Evolutionary conservation across 2,329 filamentous ascomycete genomes (phyloP).

Genomic region (Sporothrix variecibatus): DNA sequence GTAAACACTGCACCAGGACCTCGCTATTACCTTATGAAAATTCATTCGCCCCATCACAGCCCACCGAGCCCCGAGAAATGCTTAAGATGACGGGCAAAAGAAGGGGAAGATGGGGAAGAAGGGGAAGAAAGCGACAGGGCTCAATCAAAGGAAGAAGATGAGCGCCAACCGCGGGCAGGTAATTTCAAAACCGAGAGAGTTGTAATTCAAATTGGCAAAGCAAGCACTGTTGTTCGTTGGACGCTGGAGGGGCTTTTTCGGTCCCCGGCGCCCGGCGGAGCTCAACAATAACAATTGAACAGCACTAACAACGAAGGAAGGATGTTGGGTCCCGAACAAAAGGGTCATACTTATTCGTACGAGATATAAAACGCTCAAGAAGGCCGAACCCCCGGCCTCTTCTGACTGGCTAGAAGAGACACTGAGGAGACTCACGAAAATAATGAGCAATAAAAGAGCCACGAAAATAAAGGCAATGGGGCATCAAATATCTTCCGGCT

Average conservation of each 20-base stretch:
- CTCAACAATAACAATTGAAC: neutral
- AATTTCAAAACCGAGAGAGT: constrained; percentile 6
- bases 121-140: neutral
- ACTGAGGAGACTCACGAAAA: constrained; percentile 11
- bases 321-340: neutral
- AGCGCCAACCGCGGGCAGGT: constrained; percentile 18
- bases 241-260: neutral
- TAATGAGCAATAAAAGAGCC: neutral
- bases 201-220: neutral
- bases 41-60: neutral
- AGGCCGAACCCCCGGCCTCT: neutral
- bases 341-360: neutral
- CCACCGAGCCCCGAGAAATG: constrained; percentile 10
- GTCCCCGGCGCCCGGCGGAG: neutral
- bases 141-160: neutral
- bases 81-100: neutral
- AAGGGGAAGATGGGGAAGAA: neutral
- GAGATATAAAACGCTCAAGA: neutral
- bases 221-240: neutral
- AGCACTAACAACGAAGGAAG: neutral
- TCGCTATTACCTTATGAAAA: constrained; percentile 26
- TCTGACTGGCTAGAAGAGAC: neutral
- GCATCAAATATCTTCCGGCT: neutral
- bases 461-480: neutral
- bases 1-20: neutral